Evolutionary conservation across 306 rosid genomes (phyloP), one percentile per base, ranked within the genome.

Genomic region (Prunus fruticosa): DNA sequence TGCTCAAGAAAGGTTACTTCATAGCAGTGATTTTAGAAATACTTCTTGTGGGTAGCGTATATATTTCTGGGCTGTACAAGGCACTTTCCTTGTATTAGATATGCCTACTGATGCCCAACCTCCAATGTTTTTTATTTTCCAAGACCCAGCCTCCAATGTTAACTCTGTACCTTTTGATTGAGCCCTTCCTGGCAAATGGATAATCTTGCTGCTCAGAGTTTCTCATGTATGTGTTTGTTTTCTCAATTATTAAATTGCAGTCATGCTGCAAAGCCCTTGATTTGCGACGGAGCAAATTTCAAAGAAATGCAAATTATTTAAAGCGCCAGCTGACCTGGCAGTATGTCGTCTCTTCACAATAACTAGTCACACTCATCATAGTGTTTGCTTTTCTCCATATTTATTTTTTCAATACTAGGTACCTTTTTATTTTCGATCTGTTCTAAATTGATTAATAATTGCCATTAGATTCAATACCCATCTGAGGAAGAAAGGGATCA

Each of bases 401-500:
- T 64, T 60, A 3, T 19, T 12, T 76, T 52, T 43, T 67, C 19
- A 34, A 18, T 41, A 69, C 22, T 25, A 23, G 30, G 65, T 71
- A 49, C 50, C 20, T 28, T 69, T 56, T 23, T 64, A 81, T 16
- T 46, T 28, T 38, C 27, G 19, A 60, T 71, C n/a, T 70, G 64
- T 65, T 80, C 78, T 32, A 45, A 50, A 64, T 15, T 50, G 45
- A 57, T 76, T n/a, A 62, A 41, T 62, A 19, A 25, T 76, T 72
- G 54, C 58, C 23, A 64, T 76, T 74, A 95, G 98, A 80, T 95
- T 92, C 72, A 92, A 92, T 86, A 77, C 81, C 38, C 91, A 95
- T 87, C 86, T 95, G 87, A 75, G 84, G 54, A 95, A 84, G 86
- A 95, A 95, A 76, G 98, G 98, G 69, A 86, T 92, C 80, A 88